phyloP scores from a whole-genome alignment of 2,329 filamentous ascomycete species.

The Dothiorella sarmentorum region DNA sequence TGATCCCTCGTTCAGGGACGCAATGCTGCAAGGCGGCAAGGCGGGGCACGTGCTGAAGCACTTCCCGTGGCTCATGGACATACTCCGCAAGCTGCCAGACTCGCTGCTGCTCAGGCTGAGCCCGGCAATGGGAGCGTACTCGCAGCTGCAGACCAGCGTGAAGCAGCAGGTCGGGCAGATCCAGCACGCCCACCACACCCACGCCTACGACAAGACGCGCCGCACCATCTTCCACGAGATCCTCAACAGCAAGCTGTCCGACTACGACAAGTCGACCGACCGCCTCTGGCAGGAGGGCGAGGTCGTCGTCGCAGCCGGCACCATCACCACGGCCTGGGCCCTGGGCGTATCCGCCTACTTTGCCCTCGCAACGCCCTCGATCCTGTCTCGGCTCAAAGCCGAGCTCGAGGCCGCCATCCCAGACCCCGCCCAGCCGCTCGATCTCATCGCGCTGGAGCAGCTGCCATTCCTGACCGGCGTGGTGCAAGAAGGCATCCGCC shows the following conservation, averaged over 20 bases:
- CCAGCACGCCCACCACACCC: background rate
- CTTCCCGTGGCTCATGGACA: conserved; percentile 28
- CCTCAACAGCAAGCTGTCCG: conserved; percentile 14
- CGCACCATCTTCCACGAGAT: conserved; percentile 20
- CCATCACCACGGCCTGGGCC: conserved; percentile 34
- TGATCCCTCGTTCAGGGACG: conserved; percentile 25
- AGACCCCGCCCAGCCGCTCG: background rate
- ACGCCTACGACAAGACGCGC: background rate
- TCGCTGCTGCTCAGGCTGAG: conserved; percentile 14
- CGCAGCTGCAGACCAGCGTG: background rate
- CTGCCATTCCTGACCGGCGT: conserved; percentile 22
- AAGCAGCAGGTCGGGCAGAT: background rate
- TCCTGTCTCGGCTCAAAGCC: background rate
- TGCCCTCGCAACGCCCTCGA: background rate
- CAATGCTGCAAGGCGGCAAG: conserved; percentile 26
- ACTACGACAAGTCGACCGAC: conserved; percentile 7
- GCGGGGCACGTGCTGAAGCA: conserved; percentile 27
- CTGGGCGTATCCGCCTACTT: background rate
- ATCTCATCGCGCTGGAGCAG: background rate
- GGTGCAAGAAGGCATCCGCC: conserved; percentile 23
- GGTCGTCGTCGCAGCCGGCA: conserved; percentile 23
- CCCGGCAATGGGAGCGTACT: background rate
- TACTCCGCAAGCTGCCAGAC: background rate
- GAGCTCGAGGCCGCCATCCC: conserved; percentile 9
- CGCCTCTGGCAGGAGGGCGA: conserved; percentile 18